Conservation (phyloP, 495 filamentous ascomycete genomes). For the Xylaria nigripes region DNA sequence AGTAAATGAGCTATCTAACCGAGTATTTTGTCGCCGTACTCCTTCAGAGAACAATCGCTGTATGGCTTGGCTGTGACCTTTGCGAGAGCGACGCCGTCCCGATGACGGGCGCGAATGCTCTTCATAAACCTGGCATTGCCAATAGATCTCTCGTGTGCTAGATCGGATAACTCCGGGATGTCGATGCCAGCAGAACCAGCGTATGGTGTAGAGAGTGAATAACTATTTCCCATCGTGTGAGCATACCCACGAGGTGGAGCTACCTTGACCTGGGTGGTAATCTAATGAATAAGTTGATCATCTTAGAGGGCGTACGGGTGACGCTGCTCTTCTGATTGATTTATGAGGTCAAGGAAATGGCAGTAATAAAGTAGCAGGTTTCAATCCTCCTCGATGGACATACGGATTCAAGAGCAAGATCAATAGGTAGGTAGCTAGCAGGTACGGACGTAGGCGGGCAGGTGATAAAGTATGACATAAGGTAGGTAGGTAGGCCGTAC, state of each 20-base stretch:
- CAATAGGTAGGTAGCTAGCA: too few relatives aligned
- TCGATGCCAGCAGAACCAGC: constrained; percentile 89
- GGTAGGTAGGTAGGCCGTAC: too few relatives aligned
- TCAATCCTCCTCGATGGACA: too few relatives aligned
- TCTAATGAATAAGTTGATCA: not conserved
- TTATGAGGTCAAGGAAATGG: not conserved
- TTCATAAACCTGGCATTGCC: constrained; percentile 97
- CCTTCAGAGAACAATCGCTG: constrained; percentile 59
- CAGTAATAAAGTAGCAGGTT: not conserved
- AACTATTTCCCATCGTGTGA: constrained; percentile 84
- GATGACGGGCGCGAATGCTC: constrained; percentile 80
- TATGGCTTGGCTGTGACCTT: constrained; percentile 93
- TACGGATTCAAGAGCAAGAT: too few relatives aligned
- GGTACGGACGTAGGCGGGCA: too few relatives aligned
- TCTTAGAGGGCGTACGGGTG: constrained; percentile 3
- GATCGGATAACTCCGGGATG: constrained; percentile 79
- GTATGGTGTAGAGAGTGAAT: constrained; percentile 82
- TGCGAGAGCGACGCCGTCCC: constrained; percentile 82
- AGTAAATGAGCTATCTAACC: constrained; percentile 41
- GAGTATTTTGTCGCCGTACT: constrained; percentile 65
- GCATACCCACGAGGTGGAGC: constrained; percentile 17
- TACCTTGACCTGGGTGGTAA: constrained; percentile 18
- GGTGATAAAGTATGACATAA: too few relatives aligned
- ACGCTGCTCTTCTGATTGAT: not conserved
- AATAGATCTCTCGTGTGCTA: constrained; percentile 86